phyloP scores from a whole-genome alignment of 2,329 filamentous ascomycete species.

The Verticillium nubilum region DNA sequence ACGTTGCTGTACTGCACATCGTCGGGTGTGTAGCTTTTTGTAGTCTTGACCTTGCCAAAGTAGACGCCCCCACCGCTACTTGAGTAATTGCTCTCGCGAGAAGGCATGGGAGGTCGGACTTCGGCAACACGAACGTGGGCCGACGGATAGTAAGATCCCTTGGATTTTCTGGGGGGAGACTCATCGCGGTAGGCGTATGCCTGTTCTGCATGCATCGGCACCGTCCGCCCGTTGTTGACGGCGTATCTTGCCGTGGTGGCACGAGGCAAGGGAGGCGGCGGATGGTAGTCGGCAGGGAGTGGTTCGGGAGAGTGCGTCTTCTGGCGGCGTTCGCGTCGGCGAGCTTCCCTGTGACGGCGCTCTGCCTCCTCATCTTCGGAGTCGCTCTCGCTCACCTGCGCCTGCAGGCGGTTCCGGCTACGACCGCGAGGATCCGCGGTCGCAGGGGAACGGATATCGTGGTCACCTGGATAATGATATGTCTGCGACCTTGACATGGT shows the following conservation, averaged over 20 bases:
- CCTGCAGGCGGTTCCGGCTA: constrained; percentile 27
- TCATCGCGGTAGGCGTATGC: constrained; percentile 17
- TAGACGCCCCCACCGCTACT: constrained; percentile 14
- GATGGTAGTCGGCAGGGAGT: constrained; percentile 5
- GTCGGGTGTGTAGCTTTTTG: constrained; percentile 20
- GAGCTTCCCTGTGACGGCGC: constrained; percentile 7
- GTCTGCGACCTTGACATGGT: constrained; percentile 26
- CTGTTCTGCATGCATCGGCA: constrained; percentile 14
- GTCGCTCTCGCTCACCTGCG: constrained; percentile 28
- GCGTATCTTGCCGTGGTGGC: constrained; percentile 6
- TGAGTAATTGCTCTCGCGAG: constrained; percentile 24
- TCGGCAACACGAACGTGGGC: constrained; percentile 17
- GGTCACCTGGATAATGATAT: constrained; percentile 20
- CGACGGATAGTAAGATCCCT: constrained; percentile 3
- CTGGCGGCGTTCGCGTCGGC: constrained; percentile 22
- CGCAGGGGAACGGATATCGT: neutral
- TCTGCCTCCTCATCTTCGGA: constrained; percentile 26
- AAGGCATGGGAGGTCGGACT: constrained; percentile 21
- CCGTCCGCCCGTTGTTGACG: constrained; percentile 16
- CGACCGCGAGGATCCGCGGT: constrained; percentile 26
- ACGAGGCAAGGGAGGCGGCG: neutral
- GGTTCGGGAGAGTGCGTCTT: constrained; percentile 27
- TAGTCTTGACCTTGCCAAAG: constrained; percentile 27
- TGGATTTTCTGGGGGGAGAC: constrained; percentile 3
- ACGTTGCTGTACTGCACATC: constrained; percentile 26